These are phyloP conservation scores for Euphrasia confusa DNA, from an alignment of 257 asterid species.

Conservation along the genomic window DNA sequence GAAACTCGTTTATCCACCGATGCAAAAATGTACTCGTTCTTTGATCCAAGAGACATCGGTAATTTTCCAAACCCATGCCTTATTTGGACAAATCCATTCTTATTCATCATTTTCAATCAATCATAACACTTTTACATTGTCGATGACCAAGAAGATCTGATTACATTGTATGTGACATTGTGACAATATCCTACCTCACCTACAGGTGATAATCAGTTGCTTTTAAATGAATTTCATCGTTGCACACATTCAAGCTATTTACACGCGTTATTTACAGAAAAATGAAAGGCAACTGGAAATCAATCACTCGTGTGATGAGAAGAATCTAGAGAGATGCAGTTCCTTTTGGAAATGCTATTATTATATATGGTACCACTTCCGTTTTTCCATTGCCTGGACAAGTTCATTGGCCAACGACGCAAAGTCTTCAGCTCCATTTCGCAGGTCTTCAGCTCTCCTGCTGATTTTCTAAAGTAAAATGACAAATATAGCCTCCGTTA, in stretches of 20 bases:
- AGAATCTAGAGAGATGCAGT: constrained; percentile 2
- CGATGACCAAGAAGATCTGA: neutral
- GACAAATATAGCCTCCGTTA: constrained; percentile 11
- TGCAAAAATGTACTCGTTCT: no score
- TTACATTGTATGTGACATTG: no score
- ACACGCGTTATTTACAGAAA: neutral
- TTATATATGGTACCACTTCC: constrained; percentile 90
- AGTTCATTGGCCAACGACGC: constrained; percentile 89
- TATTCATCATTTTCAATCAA: neutral
- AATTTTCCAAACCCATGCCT: no score
- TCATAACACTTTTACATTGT: constrained; percentile 1
- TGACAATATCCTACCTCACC: neutral
- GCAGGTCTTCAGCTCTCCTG: constrained; percentile 67
- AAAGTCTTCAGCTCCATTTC: constrained; percentile 79
- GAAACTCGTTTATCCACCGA: neutral
- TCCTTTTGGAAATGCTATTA: constrained; percentile 16
- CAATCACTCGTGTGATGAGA: neutral
- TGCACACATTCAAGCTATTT: neutral
- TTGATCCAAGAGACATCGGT: no score
- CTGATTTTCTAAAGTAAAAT: constrained; percentile 54
- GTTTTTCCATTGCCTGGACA: constrained; percentile 77
- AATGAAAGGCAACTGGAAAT: neutral
- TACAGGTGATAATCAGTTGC: neutral
- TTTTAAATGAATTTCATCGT: neutral
- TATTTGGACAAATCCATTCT: no score